These are phyloP conservation scores for Apiospora kogelbergensis DNA, from an alignment of 2,329 filamentous ascomycete species.

Conservation along the genomic window DNA sequence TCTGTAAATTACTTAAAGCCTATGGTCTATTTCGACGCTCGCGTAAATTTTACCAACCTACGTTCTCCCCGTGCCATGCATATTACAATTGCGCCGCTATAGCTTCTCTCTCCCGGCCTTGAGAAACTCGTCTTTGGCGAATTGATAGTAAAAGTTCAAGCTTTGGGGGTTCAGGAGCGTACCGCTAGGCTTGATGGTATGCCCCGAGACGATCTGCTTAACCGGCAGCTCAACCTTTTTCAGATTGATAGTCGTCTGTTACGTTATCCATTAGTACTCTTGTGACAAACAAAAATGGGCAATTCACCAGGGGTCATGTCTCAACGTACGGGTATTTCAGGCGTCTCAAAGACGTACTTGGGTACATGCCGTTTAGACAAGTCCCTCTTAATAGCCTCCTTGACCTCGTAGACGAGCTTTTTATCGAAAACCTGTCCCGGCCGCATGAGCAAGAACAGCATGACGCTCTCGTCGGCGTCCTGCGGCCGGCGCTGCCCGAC, in stretches of 20 bases:
- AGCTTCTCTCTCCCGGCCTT: conserved; percentile 47
- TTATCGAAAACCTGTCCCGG: conserved; percentile 56
- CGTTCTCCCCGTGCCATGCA: not conserved
- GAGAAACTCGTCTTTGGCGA: conserved; percentile 69
- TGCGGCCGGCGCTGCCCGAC: conserved; percentile 71
- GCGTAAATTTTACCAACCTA: not conserved
- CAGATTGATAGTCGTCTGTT: conserved; percentile 75
- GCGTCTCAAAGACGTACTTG: conserved; percentile 75
- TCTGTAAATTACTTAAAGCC: not conserved
- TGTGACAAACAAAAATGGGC: not conserved
- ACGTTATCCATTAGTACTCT: not conserved
- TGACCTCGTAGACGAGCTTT: conserved; percentile 57
- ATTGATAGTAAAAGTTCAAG: conserved; percentile 76
- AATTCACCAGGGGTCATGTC: not conserved
- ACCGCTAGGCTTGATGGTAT: conserved; percentile 71
- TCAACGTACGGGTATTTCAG: conserved; percentile 71
- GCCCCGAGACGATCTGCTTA: conserved; percentile 80
- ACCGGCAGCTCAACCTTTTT: conserved; percentile 86
- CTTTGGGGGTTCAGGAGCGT: conserved; percentile 76
- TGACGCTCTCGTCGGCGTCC: conserved; percentile 54
- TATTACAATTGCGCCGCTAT: conserved; percentile 28
- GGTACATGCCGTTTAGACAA: conserved; percentile 75
- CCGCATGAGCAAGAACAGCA: conserved; percentile 56
- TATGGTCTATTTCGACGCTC: not conserved
- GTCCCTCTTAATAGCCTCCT: conserved; percentile 63